Percentiles rank a stretch among this genome's conserved stretches.
Evolutionary conservation across 768 basidiomycete species (phyloP).

Genomic region (Boletus rubropictus): DNA sequence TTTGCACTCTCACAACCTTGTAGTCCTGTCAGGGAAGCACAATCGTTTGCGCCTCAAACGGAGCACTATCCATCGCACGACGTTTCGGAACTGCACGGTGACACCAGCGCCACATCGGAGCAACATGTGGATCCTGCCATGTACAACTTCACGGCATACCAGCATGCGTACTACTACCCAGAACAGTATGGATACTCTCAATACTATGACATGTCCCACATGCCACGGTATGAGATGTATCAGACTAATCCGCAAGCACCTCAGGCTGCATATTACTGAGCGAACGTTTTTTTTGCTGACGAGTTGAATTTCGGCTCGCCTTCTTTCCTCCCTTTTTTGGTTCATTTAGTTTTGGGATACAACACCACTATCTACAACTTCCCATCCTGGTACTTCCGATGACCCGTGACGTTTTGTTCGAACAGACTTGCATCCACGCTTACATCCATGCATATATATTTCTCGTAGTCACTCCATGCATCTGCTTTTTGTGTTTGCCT

Average conservation of each 20-base stretch:
- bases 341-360: constrained; percentile 17
- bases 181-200: constrained; percentile 61
- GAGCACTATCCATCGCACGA: constrained; percentile 15
- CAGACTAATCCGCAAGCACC: constrained; percentile 44
- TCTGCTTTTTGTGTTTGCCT: constrained; percentile 7
- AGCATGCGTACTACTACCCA: constrained; percentile 63
- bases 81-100: constrained; percentile 13
- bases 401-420: constrained; percentile 19
- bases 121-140: constrained; percentile 33
- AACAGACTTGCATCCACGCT: constrained; percentile 24
- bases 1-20: constrained; percentile 42
- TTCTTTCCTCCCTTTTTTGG: constrained; percentile 11
- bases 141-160: constrained; percentile 55
- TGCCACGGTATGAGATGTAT: constrained; percentile 65
- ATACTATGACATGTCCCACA: constrained; percentile 64
- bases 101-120: constrained; percentile 15
- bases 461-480: constrained; percentile 18
- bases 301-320: constrained; percentile 11
- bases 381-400: constrained; percentile 4
- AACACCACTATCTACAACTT: constrained; percentile 17
- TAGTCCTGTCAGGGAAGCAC: constrained; percentile 21
- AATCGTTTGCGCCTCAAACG: constrained; percentile 1
- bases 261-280: constrained; percentile 59
- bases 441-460: constrained; percentile 24
- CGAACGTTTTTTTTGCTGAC: constrained; percentile 6